A percentile compares a stretch with the other conserved stretches of the same genome.
Evolutionary conservation across 2,329 filamentous ascomycete species (phyloP).

Genomic region (Scedosporium apiospermum): DNA sequence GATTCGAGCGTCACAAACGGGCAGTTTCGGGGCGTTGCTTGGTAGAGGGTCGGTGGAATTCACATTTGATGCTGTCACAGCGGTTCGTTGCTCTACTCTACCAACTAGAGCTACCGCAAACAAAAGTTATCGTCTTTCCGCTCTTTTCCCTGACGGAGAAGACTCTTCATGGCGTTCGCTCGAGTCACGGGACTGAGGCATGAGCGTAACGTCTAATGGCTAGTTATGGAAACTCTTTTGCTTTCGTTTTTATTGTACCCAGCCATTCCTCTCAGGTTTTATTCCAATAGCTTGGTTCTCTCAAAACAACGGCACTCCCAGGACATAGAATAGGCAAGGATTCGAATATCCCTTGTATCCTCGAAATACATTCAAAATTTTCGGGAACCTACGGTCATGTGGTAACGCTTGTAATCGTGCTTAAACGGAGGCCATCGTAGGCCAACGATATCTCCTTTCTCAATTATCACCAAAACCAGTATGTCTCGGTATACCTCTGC

Average conservation of each 20-base stretch:
- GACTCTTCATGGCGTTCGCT: not conserved
- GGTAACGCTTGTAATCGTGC: too few relatives aligned
- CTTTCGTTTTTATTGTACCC: not conserved
- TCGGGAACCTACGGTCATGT: not conserved
- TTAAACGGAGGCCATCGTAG: too few relatives aligned
- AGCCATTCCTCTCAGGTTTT: not conserved
- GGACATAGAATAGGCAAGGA: not conserved
- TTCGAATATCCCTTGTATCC: not conserved
- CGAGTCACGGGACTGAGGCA: not conserved
- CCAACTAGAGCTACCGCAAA: not conserved
- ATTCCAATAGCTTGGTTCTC: not conserved
- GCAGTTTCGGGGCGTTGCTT: not conserved
- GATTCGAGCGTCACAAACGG: not conserved
- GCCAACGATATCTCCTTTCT: too few relatives aligned
- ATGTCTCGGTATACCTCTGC: too few relatives aligned
- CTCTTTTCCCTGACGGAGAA: not conserved
- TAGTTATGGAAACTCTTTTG: slow-evolving; percentile 4
- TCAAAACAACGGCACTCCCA: not conserved
- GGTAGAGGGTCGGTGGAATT: not conserved
- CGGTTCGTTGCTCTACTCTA: not conserved
- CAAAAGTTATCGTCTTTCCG: not conserved
- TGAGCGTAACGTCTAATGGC: slow-evolving; percentile 3
- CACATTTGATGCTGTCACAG: not conserved
- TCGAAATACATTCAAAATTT: not conserved
- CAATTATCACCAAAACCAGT: too few relatives aligned